A percentile compares a stretch with the other conserved stretches of the same genome.
Conservation (phyloP, 495 filamentous ascomycete genomes). For the Staphylotrichum longicolle region DNA sequence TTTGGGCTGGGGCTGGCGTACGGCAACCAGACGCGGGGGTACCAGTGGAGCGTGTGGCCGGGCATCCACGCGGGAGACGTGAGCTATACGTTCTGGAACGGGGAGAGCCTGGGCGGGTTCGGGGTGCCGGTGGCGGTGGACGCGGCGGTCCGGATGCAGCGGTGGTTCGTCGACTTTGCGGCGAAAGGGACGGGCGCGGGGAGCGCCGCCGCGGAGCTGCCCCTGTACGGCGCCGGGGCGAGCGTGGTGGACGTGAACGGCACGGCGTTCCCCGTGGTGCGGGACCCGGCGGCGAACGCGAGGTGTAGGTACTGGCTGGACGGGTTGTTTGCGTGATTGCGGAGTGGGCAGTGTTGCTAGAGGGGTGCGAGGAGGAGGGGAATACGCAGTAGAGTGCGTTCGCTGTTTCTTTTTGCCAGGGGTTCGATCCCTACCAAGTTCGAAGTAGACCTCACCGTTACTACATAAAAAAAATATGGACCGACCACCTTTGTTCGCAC, state of each 20-base stretch:
- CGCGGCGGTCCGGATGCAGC: not conserved
- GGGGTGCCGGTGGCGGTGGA: not conserved
- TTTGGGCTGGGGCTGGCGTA: conserved; percentile 13
- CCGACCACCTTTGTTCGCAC: no score
- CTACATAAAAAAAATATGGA: no score
- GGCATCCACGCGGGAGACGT: conserved; percentile 16
- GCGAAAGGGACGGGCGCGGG: not conserved
- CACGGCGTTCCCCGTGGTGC: not conserved
- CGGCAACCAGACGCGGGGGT: conserved; percentile 12
- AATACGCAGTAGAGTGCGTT: no score
- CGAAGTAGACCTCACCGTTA: no score
- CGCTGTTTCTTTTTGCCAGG: no score
- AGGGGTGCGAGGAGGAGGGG: no score
- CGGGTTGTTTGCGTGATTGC: not conserved
- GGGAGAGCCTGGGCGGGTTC: not conserved
- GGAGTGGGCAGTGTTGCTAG: no score
- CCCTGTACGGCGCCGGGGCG: not conserved
- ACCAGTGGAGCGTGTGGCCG: conserved; percentile 13
- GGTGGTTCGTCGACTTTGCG: conserved; percentile 9
- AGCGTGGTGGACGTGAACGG: conserved; percentile 7
- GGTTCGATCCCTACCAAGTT: no score
- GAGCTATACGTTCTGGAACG: conserved; percentile 17
- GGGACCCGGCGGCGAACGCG: conserved; percentile 8
- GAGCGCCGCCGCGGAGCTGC: conserved; percentile 1
- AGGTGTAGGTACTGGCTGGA: conserved; percentile 17